Evolutionary conservation across 306 rosid species (phyloP).

Genomic region (Pyrus betulifolia): DNA sequence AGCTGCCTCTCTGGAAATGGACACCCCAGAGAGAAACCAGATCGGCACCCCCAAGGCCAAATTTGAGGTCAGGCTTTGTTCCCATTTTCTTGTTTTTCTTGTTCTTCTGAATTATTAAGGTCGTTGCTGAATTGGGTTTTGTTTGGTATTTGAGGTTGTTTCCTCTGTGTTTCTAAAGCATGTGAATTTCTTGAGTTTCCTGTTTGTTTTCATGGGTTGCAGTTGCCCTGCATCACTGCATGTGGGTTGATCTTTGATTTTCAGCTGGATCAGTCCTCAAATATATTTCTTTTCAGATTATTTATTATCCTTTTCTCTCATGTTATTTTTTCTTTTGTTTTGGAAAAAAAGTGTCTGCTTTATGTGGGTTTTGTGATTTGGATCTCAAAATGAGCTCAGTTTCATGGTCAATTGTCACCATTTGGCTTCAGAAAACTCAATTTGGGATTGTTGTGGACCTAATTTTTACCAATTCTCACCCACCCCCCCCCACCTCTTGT

Average conservation of each 20-base stretch:
- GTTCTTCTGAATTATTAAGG: neutral
- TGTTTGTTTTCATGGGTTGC: neutral
- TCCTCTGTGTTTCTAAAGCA: neutral
- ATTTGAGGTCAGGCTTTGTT: conserved; percentile 45
- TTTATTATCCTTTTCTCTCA: neutral
- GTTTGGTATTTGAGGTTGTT: neutral
- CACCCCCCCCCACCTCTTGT: neutral
- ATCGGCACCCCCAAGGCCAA: conserved; percentile 48
- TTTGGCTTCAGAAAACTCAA: neutral
- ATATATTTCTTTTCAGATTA: neutral
- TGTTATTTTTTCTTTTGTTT: neutral
- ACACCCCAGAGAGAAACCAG: conserved; percentile 80
- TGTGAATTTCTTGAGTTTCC: neutral
- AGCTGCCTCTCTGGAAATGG: conserved; percentile 47
- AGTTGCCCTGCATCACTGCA: neutral
- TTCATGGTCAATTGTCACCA: neutral
- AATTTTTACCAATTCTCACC: neutral
- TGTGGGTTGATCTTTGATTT: conserved; percentile 10
- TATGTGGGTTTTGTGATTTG: conserved; percentile 7
- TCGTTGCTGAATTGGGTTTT: neutral
- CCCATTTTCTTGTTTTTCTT: neutral
- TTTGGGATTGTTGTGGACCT: neutral
- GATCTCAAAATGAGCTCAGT: conserved; percentile 28
- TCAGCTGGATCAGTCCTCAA: neutral
- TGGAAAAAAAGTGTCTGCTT: neutral